Base-by-base conservation (phyloP, 495 filamentous ascomycete genomes). In the Daldinia vernicosa region DNA sequence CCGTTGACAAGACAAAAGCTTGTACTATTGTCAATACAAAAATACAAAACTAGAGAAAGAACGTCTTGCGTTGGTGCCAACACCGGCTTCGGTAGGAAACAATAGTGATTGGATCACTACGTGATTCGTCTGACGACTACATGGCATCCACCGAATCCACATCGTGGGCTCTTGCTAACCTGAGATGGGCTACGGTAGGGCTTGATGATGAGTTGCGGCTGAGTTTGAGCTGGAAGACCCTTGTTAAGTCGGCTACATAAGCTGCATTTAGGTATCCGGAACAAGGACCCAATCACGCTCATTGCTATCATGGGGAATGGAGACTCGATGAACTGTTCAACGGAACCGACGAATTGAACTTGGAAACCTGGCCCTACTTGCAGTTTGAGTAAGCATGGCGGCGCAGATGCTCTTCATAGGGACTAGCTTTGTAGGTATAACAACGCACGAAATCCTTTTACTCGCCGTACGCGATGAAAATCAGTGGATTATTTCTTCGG, bases 201-300 rank as follows among this genome's bases (percentile, higher is more conserved):
- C 65, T 65, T 58, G 40, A 33, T 54, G 28, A 54, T 54, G 61
- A 45, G 59, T 67, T 72, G 70, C 70, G 70, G 70, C 70, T 72
- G 70, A 72, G 60, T 64, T 26, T 54, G 54, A 37, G 37, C 55
- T 52, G 58, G 22, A 55, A 14, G 45, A 62, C 43, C 63, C 59
- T 67, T 39, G 58, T 30, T 26, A 6, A 53, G 50, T 30, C 12
- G 26, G 26, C 26, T 53, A n/a, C n/a, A n/a, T n/a, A 52, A 52
- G 22, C 50, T 53, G 26, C 50, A 53, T 30, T 26, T 14, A 15
- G 50, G 50, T 53, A 14, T 30, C 14, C 6, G 11, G 24, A 6
- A 14, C 6, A 53, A 9, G 12, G 33, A 26, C 26, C 69, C 69
- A 71, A 71, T 71, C 19, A 50, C 12, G n/a, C 35, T 24, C 19